These are phyloP conservation scores for Naumovozyma baii DNA, from an alignment of 805 yeast species.

Conservation along the genomic window DNA sequence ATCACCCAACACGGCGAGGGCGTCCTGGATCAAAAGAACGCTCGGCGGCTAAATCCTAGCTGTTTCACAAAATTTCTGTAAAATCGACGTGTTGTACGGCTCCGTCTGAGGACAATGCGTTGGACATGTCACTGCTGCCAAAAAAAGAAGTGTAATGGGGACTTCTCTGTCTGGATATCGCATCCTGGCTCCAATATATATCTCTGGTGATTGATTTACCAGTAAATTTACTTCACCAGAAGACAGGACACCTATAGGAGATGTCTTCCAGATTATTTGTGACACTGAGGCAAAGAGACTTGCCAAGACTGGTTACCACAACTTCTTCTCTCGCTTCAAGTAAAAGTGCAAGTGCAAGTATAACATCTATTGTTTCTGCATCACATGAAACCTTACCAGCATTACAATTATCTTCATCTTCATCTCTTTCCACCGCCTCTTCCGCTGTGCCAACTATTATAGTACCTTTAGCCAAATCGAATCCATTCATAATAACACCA, in stretches of 20 bases:
- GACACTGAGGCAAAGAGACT: slow-evolving; percentile 7
- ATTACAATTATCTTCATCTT: neutral
- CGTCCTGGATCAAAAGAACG: neutral
- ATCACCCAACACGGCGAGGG: too few species aligned
- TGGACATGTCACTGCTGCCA: neutral
- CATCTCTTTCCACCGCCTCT: slow-evolving; percentile 8
- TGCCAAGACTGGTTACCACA: slow-evolving; percentile 16
- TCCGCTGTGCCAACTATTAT: slow-evolving; percentile 26
- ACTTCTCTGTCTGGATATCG: too few species aligned
- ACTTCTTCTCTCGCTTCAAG: neutral
- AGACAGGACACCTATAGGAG: neutral
- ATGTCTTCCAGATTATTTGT: neutral
- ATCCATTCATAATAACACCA: slow-evolving; percentile 52
- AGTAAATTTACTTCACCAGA: too few species aligned
- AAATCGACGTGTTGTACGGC: neutral
- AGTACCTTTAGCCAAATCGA: slow-evolving; percentile 45
- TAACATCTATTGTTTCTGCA: neutral
- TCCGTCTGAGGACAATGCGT: neutral
- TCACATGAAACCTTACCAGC: too few species aligned
- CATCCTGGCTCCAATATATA: too few species aligned
- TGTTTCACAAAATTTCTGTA: too few species aligned
- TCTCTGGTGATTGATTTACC: too few species aligned
- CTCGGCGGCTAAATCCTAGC: neutral
- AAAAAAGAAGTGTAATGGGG: neutral
- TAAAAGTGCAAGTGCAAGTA: neutral